These are phyloP conservation scores for Curvularia verruculosa DNA, from an alignment of 2,329 filamentous ascomycete species.

Conservation along the genomic window DNA sequence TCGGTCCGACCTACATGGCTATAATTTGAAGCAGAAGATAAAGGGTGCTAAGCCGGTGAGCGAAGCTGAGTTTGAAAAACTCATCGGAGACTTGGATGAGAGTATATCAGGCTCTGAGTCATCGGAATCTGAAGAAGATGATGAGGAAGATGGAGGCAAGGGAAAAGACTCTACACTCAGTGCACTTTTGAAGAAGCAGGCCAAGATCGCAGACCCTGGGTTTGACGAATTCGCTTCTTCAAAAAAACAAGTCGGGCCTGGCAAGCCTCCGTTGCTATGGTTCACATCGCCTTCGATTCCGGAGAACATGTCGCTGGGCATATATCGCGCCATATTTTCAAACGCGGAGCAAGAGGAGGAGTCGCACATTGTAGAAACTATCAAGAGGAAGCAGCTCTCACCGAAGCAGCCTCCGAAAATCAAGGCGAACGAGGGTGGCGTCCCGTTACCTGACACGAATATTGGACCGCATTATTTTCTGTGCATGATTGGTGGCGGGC, in stretches of 20 bases:
- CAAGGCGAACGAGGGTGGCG: constrained; percentile 63
- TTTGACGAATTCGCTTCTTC: constrained; percentile 56
- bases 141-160: constrained; percentile 56
- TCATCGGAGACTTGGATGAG: constrained; percentile 86
- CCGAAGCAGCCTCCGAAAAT: constrained; percentile 59
- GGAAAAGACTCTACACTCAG: constrained; percentile 74
- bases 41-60: constrained; percentile 73
- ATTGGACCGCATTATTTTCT: constrained; percentile 87
- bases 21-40: constrained; percentile 92
- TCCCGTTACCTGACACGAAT: constrained; percentile 62
- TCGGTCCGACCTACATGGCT: constrained; percentile 88
- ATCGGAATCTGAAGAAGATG: constrained; percentile 74
- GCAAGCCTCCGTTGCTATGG: constrained; percentile 82
- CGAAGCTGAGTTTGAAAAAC: constrained; percentile 83
- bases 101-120: constrained; percentile 84
- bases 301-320: constrained; percentile 77
- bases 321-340: constrained; percentile 84
- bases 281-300: constrained; percentile 78
- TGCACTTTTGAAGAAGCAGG: constrained; percentile 81
- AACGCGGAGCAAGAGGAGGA: constrained; percentile 70
- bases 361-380: constrained; percentile 66
- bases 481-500: constrained; percentile 97
- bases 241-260: constrained; percentile 61
- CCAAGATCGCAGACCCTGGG: constrained; percentile 67
- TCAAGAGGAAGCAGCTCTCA: constrained; percentile 78